phyloP scores from a whole-genome alignment of 2,329 filamentous ascomycete genomes.

The Clonostachys rhizophaga region DNA sequence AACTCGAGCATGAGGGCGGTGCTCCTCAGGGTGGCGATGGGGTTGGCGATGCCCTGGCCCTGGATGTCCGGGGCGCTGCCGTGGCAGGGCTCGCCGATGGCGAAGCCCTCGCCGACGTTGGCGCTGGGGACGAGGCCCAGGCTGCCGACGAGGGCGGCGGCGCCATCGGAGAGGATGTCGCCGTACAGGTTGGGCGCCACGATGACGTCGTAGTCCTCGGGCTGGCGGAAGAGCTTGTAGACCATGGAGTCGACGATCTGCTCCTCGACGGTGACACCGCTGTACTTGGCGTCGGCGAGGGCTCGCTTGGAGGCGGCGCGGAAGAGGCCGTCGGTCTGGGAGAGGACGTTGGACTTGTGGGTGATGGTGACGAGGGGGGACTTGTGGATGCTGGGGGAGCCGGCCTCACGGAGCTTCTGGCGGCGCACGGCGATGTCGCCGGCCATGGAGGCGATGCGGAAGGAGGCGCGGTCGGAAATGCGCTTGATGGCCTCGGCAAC shows the following conservation, averaged over 20 bases:
- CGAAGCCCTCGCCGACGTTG: constrained; percentile 91
- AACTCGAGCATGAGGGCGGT: constrained; percentile 97
- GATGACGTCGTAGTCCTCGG: constrained; percentile 92
- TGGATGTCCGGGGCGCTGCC: constrained; percentile 94
- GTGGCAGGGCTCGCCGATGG: constrained; percentile 97
- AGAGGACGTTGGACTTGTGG: constrained; percentile 96
- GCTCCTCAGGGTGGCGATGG: constrained; percentile 88
- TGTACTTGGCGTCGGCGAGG: constrained; percentile 62
- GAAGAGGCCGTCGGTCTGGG: constrained; percentile 95
- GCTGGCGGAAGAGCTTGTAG: constrained; percentile 98
- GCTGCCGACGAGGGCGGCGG: constrained; percentile 87
- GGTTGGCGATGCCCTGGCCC: constrained; percentile 90
- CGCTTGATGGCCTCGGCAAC: constrained; percentile 97
- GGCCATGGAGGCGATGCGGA: constrained; percentile 86
- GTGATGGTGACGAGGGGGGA: constrained; percentile 86
- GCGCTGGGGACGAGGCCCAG: constrained; percentile 90
- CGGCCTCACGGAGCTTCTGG: constrained; percentile 68
- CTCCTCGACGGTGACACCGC: constrained; percentile 70
- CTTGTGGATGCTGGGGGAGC: constrained; percentile 55
- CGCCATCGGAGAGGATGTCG: constrained; percentile 93
- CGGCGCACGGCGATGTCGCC: constrained; percentile 89
- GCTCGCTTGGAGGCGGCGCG: constrained; percentile 72
- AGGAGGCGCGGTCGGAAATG: constrained; percentile 81
- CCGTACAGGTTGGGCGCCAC: constrained; percentile 97
- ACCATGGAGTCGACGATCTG: constrained; percentile 99